A percentile compares a stretch with the other conserved stretches of the same genome.
Conservation (phyloP, 495 filamentous ascomycete species). For the Penicillium lividum region DNA sequence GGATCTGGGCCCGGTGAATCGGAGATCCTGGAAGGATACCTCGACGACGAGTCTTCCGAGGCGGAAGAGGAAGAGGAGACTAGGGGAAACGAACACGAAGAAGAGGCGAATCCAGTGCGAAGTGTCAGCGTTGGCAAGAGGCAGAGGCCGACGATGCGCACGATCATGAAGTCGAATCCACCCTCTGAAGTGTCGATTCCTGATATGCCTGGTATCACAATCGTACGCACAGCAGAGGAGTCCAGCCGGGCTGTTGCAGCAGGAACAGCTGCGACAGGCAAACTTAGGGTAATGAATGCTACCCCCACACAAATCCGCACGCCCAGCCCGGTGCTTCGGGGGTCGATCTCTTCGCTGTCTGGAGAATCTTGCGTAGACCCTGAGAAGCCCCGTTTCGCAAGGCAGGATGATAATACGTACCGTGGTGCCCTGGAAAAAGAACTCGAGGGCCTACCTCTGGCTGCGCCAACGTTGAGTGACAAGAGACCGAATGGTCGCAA, state of each 20-base stretch:
- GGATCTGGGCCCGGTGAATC: conserved; percentile 53
- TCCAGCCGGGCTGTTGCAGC: neutral
- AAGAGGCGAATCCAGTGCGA: conserved; percentile 66
- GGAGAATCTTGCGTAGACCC: conserved; percentile 31
- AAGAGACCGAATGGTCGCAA: conserved; percentile 50
- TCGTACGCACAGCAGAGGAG: neutral
- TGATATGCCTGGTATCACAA: conserved; percentile 10
- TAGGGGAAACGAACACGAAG: conserved; percentile 36
- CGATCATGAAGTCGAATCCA: conserved; percentile 49
- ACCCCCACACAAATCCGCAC: conserved; percentile 17
- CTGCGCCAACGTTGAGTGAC: conserved; percentile 45
- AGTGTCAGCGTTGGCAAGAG: conserved; percentile 76
- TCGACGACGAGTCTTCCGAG: conserved; percentile 34
- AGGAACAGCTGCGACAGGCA: neutral
- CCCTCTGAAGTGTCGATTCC: conserved; percentile 20
- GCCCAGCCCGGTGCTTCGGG: conserved; percentile 25
- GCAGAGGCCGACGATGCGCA: conserved; percentile 70
- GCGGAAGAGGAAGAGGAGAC: conserved; percentile 32
- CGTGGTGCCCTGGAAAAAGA: conserved; percentile 30
- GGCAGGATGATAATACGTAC: conserved; percentile 12
- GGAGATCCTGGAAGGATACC: conserved; percentile 44
- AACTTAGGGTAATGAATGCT: neutral
- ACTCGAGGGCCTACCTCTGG: conserved; percentile 35
- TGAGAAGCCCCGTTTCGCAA: conserved; percentile 40
- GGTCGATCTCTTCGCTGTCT: conserved; percentile 34